Conservation (phyloP, 2,329 filamentous ascomycete species). For the Ceratocystiopsis brevicomis region DNA sequence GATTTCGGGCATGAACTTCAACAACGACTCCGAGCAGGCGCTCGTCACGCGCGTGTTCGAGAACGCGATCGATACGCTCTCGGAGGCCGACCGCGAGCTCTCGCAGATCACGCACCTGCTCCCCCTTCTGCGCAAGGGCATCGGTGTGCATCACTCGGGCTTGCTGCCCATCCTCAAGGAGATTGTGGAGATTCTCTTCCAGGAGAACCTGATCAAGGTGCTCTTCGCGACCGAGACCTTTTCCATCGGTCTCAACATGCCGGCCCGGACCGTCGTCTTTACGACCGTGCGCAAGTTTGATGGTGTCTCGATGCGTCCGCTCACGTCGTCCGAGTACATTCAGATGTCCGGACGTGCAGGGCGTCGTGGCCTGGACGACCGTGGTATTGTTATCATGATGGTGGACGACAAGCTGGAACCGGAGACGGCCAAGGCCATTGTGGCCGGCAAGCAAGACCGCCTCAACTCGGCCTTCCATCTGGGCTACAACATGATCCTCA, state of each 20-base stretch:
- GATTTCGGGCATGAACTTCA: slow-evolving; percentile 78
- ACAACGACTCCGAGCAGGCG: slow-evolving; percentile 84
- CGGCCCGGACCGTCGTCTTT: slow-evolving; percentile 97
- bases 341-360: slow-evolving; percentile 98
- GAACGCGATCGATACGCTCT: slow-evolving; percentile 80
- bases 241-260: slow-evolving; percentile 97
- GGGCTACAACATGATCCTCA: slow-evolving; percentile 98
- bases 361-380: slow-evolving; percentile 88
- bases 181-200: slow-evolving; percentile 96
- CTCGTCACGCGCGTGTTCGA: slow-evolving; percentile 91
- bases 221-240: slow-evolving; percentile 97
- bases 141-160: slow-evolving; percentile 93
- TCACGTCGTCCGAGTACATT: slow-evolving; percentile 90
- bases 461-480: slow-evolving; percentile 96
- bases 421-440: slow-evolving; percentile 80
- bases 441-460: slow-evolving; percentile 89
- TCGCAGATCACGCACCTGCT: slow-evolving; percentile 84
- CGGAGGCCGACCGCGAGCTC: slow-evolving; percentile 73
- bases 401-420: slow-evolving; percentile 93
- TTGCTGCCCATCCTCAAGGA: slow-evolving; percentile 92
- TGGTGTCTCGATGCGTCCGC: slow-evolving; percentile 57
- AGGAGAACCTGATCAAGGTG: slow-evolving; percentile 94
- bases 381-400: slow-evolving; percentile 99
- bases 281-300: slow-evolving; percentile 93
- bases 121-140: slow-evolving; percentile 73